Conservation (phyloP, 1,284 basidiomycete genomes). For the Leccinum pallidistipes region DNA sequence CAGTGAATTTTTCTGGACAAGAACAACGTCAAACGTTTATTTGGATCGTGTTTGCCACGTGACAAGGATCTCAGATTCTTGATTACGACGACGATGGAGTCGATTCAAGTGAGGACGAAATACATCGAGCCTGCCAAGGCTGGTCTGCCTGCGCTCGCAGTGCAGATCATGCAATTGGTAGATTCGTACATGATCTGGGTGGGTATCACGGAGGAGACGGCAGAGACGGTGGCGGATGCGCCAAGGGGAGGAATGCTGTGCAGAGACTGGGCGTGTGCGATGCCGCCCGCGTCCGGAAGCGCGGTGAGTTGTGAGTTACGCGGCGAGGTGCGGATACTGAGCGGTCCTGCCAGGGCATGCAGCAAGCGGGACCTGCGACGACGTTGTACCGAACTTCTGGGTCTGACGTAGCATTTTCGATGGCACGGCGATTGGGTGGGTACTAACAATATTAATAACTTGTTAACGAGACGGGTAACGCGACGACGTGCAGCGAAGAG, state of each 20-base stretch:
- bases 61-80: neutral
- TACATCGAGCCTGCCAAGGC: constrained; percentile 48
- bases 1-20: neutral
- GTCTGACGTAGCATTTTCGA: constrained; percentile 66
- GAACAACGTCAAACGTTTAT: neutral
- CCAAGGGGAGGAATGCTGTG: constrained; percentile 56
- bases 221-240: constrained; percentile 51
- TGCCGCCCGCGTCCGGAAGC: constrained; percentile 49
- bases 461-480: constrained; percentile 1
- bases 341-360: constrained; percentile 24
- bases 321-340: constrained; percentile 2
- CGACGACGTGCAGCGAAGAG: constrained; percentile 48
- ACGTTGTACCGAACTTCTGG: constrained; percentile 64
- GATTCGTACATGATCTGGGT: constrained; percentile 85
- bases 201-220: constrained; percentile 51
- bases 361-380: constrained; percentile 51
- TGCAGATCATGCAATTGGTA: constrained; percentile 69
- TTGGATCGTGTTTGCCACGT: constrained; percentile 18
- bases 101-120: constrained; percentile 43
- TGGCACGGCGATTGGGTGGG: constrained; percentile 80
- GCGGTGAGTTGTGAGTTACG: constrained; percentile 23
- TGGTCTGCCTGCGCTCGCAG: constrained; percentile 56
- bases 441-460: constrained; percentile 4
- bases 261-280: constrained; percentile 83
- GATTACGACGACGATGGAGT: constrained; percentile 4